Conservation (phyloP, 2,329 filamentous ascomycete species). For the Penicillium sp. region DNA sequence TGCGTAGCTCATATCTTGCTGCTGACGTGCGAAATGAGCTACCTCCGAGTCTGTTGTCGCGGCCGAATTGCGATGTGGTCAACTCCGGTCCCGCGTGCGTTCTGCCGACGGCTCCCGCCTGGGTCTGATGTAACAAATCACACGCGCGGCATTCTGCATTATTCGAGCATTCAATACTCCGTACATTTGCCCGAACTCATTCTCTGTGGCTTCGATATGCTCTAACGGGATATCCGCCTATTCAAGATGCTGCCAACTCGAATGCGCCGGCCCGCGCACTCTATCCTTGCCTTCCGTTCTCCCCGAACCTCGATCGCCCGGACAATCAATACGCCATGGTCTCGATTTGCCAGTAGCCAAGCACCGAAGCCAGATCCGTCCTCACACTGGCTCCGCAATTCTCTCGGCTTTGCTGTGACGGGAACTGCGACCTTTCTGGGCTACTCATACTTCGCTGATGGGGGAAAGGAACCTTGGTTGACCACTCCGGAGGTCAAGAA, state of each 20-base stretch:
- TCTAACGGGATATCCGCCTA: conserved; percentile 3
- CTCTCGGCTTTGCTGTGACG: conserved; percentile 33
- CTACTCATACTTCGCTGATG: conserved; percentile 32
- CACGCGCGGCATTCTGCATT: not conserved
- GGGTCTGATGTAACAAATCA: conserved; percentile 29
- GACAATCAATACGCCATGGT: conserved; percentile 24
- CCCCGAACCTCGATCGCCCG: conserved; percentile 15
- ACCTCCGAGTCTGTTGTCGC: not conserved
- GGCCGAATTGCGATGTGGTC: conserved; percentile 19
- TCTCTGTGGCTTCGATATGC: not conserved
- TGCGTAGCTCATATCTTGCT: conserved; percentile 11
- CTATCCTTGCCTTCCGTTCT: conserved; percentile 25
- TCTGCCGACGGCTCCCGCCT: conserved; percentile 37
- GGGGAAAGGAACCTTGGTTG: conserved; percentile 18
- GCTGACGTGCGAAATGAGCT: not conserved
- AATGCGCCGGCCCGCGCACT: conserved; percentile 25
- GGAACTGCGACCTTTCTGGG: conserved; percentile 33
- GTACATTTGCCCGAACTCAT: conserved; percentile 13
- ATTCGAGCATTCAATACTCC: conserved; percentile 2
- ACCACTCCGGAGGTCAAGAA: conserved; percentile 22
- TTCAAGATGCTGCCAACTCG: conserved; percentile 31
- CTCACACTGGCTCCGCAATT: conserved; percentile 32
- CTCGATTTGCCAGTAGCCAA: conserved; percentile 33
- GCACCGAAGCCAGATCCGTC: conserved; percentile 15
- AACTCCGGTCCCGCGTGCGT: conserved; percentile 31